A percentile compares a stretch with the other conserved stretches of the same genome.
These are phyloP conservation scores for Penicillium sp. DNA, from an alignment of 2,329 filamentous ascomycete species.

Conservation along the genomic window DNA sequence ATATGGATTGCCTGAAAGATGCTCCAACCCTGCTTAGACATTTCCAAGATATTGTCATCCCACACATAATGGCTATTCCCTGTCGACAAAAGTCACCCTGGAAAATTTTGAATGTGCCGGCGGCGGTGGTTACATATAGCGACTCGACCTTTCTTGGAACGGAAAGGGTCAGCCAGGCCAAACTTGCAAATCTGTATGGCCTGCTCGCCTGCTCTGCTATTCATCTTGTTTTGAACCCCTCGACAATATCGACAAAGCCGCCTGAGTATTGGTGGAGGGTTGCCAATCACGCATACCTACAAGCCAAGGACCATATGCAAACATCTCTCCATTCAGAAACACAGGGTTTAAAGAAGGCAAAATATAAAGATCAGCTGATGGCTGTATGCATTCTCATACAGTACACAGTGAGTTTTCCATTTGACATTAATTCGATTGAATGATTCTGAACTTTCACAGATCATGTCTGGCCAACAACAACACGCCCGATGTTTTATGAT, in stretches of 20 bases:
- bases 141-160: conserved; percentile 32
- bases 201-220: conserved; percentile 32
- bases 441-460: conserved; percentile 18
- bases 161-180: conserved; percentile 30
- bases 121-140: conserved; percentile 31
- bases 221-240: conserved; percentile 21
- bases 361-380: conserved; percentile 43
- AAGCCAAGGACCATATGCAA: conserved; percentile 34
- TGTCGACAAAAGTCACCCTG: conserved; percentile 34
- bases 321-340: conserved; percentile 32
- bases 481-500: conserved; percentile 38
- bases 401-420: conserved; percentile 27
- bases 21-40: conserved; percentile 30
- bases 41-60: conserved; percentile 34
- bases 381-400: conserved; percentile 35
- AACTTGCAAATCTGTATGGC: conserved; percentile 32
- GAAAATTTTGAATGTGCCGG: conserved; percentile 33
- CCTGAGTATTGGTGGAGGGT: conserved; percentile 26
- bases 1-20: conserved; percentile 19
- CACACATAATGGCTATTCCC: conserved; percentile 32
- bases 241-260: conserved; percentile 8
- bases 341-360: conserved; percentile 30
- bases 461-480: conserved; percentile 30
- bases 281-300: conserved; percentile 25
- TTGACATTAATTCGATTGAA: neutral